Evolutionary conservation across 2,329 filamentous ascomycete species (phyloP).

Genomic region (Amylocarpus encephaloides): DNA sequence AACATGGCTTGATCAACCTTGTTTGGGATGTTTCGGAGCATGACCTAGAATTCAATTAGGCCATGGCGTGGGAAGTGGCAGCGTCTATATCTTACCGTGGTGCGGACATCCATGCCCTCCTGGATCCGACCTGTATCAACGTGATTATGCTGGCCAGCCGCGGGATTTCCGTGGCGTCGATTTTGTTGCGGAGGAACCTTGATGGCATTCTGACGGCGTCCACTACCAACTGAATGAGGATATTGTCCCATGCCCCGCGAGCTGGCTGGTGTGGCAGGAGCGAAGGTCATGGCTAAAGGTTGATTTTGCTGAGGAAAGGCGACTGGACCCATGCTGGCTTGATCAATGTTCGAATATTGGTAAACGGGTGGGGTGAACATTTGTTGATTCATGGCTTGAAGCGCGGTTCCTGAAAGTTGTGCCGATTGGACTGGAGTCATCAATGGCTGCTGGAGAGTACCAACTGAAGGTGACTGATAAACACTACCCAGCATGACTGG

Average conservation of each 20-base stretch:
- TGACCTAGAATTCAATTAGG: constrained; percentile 52
- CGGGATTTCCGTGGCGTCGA: constrained; percentile 35
- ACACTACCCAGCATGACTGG: constrained; percentile 2
- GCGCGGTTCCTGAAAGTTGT: neutral
- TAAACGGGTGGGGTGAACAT: constrained; percentile 3
- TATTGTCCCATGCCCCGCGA: constrained; percentile 8
- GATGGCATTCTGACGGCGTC: constrained; percentile 35
- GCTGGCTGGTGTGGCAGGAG: constrained; percentile 7
- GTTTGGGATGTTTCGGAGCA: constrained; percentile 93
- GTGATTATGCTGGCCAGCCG: constrained; percentile 51
- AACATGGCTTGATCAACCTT: constrained; percentile 73
- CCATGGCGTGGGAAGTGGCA: constrained; percentile 5
- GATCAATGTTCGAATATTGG: constrained; percentile 1
- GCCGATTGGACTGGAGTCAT: constrained; percentile 2
- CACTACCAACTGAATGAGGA: constrained; percentile 11
- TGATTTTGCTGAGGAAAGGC: neutral
- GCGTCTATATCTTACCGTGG: constrained; percentile 50
- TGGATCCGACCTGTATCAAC: constrained; percentile 56
- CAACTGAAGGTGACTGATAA: neutral
- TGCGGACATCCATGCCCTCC: constrained; percentile 65
- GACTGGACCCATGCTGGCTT: neutral
- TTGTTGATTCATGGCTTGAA: neutral
- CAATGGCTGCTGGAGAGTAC: constrained; percentile 2
- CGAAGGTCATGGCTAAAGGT: neutral
- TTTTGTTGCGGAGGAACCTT: constrained; percentile 30